phyloP scores from a whole-genome alignment of 208 protist species.

The Trypanosoma brucei region DNA sequence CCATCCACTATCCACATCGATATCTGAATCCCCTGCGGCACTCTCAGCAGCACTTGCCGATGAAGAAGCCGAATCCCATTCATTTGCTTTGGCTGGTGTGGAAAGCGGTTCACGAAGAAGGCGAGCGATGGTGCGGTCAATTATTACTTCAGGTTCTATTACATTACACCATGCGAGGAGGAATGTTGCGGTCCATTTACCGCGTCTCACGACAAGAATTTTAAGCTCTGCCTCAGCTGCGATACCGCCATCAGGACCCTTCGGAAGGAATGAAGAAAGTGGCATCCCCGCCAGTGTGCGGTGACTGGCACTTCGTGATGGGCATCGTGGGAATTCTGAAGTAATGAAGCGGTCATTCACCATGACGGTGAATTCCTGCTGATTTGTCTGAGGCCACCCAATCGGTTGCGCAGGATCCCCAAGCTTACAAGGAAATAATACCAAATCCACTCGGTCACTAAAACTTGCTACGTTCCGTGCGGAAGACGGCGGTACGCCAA shows the following conservation, averaged over 20 bases:
- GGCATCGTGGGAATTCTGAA: constrained; percentile 9
- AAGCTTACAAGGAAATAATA: constrained; percentile 17
- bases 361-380: constrained; percentile 13
- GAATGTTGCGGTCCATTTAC: constrained; percentile 17
- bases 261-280: constrained; percentile 9
- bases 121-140: constrained; percentile 3
- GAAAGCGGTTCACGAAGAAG: background rate
- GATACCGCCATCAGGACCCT: constrained; percentile 1
- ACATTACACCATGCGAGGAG: constrained; percentile 20
- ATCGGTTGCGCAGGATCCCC: constrained; percentile 13
- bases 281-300: constrained; percentile 19
- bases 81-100: background rate
- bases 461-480: background rate
- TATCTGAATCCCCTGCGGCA: background rate
- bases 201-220: constrained; percentile 11
- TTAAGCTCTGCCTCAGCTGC: constrained; percentile 7
- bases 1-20: constrained; percentile 23
- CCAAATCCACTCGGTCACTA: constrained; percentile 2
- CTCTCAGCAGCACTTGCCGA: background rate
- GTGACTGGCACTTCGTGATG: constrained; percentile 14
- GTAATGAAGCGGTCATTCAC: constrained; percentile 18
- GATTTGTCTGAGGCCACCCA: constrained; percentile 7
- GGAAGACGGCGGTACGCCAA: constrained; percentile 2
- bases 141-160: constrained; percentile 4
- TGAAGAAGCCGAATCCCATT: background rate